Evolutionary conservation across 208 protist genomes (phyloP).

Genomic region (Crithidia sp.): DNA sequence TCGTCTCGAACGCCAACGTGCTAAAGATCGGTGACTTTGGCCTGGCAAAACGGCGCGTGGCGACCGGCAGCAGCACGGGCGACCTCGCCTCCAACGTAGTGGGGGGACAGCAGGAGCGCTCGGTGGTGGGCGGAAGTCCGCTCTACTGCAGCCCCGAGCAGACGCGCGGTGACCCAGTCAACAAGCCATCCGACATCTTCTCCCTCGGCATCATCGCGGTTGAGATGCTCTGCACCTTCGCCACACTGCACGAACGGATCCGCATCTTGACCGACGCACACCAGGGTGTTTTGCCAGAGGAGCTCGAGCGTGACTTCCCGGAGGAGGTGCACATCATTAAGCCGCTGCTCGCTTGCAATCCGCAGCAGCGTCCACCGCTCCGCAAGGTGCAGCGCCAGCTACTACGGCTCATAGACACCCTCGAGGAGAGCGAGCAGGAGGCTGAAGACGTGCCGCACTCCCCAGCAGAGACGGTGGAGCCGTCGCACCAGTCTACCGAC

Average conservation of each 20-base stretch:
- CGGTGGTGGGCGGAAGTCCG: conserved; percentile 60
- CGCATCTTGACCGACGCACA: conserved; percentile 63
- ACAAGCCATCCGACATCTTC: conserved; percentile 75
- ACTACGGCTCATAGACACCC: conserved; percentile 25
- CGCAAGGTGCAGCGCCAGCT: conserved; percentile 47
- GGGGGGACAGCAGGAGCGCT: conserved; percentile 49
- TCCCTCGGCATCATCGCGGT: conserved; percentile 81
- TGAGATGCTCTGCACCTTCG: conserved; percentile 80
- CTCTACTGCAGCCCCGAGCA: conserved; percentile 89
- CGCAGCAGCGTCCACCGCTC: conserved; percentile 27
- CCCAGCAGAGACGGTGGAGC: conserved; percentile 3
- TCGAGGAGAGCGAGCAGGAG: conserved; percentile 32
- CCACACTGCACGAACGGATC: conserved; percentile 75
- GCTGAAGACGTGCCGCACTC: conserved; percentile 9
- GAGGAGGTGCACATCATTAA: conserved; percentile 60
- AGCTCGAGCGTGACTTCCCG: conserved; percentile 37
- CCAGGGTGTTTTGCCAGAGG: conserved; percentile 40
- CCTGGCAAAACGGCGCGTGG: conserved; percentile 57
- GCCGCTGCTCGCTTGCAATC: conserved; percentile 48
- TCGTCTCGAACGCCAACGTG: conserved; percentile 53
- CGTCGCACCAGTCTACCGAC: background rate
- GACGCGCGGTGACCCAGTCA: conserved; percentile 48
- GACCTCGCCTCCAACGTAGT: conserved; percentile 42
- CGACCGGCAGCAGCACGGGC: background rate
- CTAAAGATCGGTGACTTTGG: conserved; percentile 92